phyloP scores from a whole-genome alignment of 2,329 filamentous ascomycete genomes.

The Magnaporthales sp. region DNA sequence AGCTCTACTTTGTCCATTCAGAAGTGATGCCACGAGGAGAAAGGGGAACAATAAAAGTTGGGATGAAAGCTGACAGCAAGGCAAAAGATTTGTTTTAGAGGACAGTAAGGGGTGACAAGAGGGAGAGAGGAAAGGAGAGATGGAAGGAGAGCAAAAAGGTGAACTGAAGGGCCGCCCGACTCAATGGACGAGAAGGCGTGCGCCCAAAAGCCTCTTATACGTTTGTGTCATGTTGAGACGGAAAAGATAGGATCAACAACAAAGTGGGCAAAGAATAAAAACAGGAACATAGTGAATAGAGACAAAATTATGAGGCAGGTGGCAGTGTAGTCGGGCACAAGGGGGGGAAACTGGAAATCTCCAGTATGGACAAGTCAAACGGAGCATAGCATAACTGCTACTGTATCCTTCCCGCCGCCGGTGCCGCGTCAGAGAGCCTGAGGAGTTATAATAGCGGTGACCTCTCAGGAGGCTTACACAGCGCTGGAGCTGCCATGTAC shows the following conservation, averaged over 20 bases:
- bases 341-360: not conserved
- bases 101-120: too few relatives aligned
- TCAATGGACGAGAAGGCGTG: not conserved
- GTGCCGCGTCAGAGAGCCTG: not conserved
- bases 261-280: not conserved
- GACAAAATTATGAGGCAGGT: not conserved
- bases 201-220: not conserved
- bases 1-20: conserved; percentile 2
- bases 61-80: not conserved
- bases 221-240: not conserved
- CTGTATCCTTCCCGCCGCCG: not conserved
- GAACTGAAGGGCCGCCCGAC: not conserved
- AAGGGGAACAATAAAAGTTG: not conserved
- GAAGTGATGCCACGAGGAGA: not conserved
- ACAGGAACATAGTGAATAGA: not conserved
- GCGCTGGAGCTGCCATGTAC: not conserved
- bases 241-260: not conserved
- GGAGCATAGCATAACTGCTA: not conserved
- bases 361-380: not conserved
- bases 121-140: not conserved
- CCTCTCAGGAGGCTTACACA: not conserved
- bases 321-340: not conserved
- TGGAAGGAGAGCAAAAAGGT: not conserved
- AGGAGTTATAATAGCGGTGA: not conserved
- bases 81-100: too few relatives aligned